Base-by-base conservation (phyloP, 2,329 filamentous ascomycete species). In the Aspergillus fructus region DNA sequence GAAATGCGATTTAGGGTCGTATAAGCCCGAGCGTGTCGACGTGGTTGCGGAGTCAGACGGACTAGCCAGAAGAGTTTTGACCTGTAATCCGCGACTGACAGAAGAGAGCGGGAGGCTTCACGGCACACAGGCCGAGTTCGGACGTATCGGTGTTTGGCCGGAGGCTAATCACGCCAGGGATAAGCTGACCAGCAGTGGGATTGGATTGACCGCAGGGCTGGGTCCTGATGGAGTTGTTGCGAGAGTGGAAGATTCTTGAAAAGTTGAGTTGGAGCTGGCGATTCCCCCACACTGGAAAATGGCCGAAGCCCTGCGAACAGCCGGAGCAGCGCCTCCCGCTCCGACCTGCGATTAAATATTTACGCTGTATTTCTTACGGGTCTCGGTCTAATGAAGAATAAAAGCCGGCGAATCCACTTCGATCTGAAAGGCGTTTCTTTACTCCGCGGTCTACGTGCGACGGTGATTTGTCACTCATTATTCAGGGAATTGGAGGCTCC, bases 131-230 rank as follows among this genome's bases (percentile, higher is more conserved):
- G 51, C 59, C 59, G 56, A 55, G 58, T 49, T 64, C 67, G 69
- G 69, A 70, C 67, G 69, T 69, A 70, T 66, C 69, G 68, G 69
- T 49, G 49, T 60, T 63, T 59, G 48, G 52, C 37, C 45, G 54
- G 56, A 45, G 39, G 40, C 17, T 21, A 45, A 24, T 21, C 21
- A 15, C 15, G 8, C 27, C 27, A 19, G n/a, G 19, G 30, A 50
- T 55, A 55, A 55, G 53, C 53, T 46, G 47, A 50, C 46, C 45
- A 47, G 48, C 47, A 39, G 27, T 51, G 49, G 11, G 21, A 41
- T 42, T n/a, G 17, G 21, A 41, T 42, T n/a, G 17, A 37, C 12
- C 9, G n/a, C 40, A 42, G 19, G 5, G n/a, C n/a, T n/a, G 13
- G 17, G 9, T 21, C n/a, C 17, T 46, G 21, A 24, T 46, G 43